phyloP scores from a whole-genome alignment of 2,329 filamentous ascomycete genomes.

The Botrytis paeoniae region DNA sequence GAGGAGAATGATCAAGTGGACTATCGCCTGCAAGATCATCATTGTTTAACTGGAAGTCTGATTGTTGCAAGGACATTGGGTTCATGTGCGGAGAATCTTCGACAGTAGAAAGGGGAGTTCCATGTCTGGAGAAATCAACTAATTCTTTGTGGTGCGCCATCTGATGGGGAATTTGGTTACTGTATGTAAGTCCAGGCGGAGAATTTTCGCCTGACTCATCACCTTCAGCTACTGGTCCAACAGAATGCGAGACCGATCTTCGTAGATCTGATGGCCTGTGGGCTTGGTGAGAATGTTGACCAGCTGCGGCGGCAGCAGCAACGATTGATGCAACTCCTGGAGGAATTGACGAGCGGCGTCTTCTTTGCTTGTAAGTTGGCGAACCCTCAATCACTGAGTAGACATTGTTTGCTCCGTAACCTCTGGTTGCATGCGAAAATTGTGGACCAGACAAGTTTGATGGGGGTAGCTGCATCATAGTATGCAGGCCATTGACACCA shows the following conservation, averaged over 20 bases:
- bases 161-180: slow-evolving; percentile 64
- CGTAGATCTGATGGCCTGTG: slow-evolving; percentile 88
- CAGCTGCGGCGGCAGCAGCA: slow-evolving; percentile 55
- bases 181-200: slow-evolving; percentile 71
- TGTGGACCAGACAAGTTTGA: slow-evolving; percentile 79
- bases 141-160: slow-evolving; percentile 73
- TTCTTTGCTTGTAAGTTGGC: slow-evolving; percentile 96
- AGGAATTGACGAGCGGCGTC: slow-evolving; percentile 89
- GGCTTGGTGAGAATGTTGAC: slow-evolving; percentile 49
- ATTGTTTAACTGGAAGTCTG: slow-evolving; percentile 64
- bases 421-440: slow-evolving; percentile 67
- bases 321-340: slow-evolving; percentile 69
- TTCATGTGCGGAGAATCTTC: slow-evolving; percentile 79
- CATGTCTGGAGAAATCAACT: slow-evolving; percentile 80
- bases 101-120: slow-evolving; percentile 81
- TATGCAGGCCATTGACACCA: slow-evolving; percentile 72
- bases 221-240: slow-evolving; percentile 75
- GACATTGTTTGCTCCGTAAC: slow-evolving; percentile 71
- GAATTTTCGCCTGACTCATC: slow-evolving; percentile 79
- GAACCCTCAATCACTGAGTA: slow-evolving; percentile 98
- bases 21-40: slow-evolving; percentile 61
- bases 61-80: slow-evolving; percentile 64
- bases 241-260: slow-evolving; percentile 84
- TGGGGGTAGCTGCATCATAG: slow-evolving; percentile 86
- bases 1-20: slow-evolving; percentile 55